Conservation (phyloP, 306 rosid species). For the Gynostemma pentaphyllum region DNA sequence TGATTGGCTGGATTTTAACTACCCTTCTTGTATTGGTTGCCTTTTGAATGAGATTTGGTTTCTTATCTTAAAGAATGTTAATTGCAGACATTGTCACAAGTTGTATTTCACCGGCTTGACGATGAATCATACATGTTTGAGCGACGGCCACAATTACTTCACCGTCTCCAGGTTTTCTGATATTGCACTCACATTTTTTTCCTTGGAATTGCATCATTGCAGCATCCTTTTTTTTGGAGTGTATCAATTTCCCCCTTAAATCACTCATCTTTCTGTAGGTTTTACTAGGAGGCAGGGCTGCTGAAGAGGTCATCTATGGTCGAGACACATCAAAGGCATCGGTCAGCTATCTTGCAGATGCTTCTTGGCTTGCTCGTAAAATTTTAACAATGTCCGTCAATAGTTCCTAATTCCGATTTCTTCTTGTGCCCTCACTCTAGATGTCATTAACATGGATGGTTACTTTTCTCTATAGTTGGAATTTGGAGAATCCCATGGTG, state of each 20-base stretch:
- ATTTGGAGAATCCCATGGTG: slow-evolving; percentile 88
- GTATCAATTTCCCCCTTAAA: too few species aligned
- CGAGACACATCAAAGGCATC: slow-evolving; percentile 86
- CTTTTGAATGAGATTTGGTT: not conserved
- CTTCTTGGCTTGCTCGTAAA: slow-evolving; percentile 99
- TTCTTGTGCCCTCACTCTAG: slow-evolving; percentile 5
- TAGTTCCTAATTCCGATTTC: slow-evolving; percentile 4
- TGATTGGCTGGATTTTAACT: not conserved
- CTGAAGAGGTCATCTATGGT: slow-evolving; percentile 94
- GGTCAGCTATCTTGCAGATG: slow-evolving; percentile 84
- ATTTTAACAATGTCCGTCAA: slow-evolving; percentile 66
- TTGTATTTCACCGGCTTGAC: slow-evolving; percentile 81
- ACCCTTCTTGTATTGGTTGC: not conserved
- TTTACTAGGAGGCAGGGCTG: slow-evolving; percentile 93
- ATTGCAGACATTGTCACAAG: slow-evolving; percentile 77
- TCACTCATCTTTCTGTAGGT: slow-evolving; percentile 41
- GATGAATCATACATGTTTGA: slow-evolving; percentile 92
- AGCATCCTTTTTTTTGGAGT: too few species aligned
- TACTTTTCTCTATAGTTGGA: slow-evolving; percentile 52
- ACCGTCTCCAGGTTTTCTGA: slow-evolving; percentile 69
- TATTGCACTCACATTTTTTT: slow-evolving; percentile 1
- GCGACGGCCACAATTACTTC: slow-evolving; percentile 75
- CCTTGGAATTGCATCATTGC: too few species aligned
- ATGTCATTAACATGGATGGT: not conserved
- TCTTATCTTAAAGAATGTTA: not conserved